Evolutionary conservation across 495 filamentous ascomycete genomes (phyloP).

Genomic region (Podospora pseudoanserina): DNA sequence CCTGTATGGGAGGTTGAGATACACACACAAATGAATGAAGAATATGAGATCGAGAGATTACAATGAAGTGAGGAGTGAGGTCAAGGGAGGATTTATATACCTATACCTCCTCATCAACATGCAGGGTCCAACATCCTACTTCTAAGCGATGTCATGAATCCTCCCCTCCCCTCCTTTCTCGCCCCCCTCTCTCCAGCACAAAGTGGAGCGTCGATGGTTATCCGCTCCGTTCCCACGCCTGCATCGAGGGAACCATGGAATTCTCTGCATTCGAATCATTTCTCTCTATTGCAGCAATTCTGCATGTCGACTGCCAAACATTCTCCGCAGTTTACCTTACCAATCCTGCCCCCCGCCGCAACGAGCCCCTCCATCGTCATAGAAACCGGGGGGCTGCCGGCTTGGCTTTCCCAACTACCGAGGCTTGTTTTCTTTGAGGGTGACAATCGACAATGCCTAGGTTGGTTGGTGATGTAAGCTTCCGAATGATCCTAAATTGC

Average conservation of each 20-base stretch:
- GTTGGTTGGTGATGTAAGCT: not conserved
- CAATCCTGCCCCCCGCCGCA: not conserved
- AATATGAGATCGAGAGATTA: not conserved
- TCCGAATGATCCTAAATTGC: not conserved
- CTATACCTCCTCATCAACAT: not conserved
- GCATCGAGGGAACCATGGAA: not conserved
- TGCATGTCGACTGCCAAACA: not conserved
- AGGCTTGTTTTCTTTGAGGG: not conserved
- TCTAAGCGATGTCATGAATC: not conserved
- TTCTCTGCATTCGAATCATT: not conserved
- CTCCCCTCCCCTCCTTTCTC: not conserved
- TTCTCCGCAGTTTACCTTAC: not conserved
- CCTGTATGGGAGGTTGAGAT: not conserved
- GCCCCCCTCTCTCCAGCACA: not conserved
- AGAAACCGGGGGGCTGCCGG: not conserved
- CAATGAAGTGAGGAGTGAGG: not conserved
- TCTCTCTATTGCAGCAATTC: not conserved
- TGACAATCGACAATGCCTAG: not conserved
- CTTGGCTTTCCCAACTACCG: not conserved
- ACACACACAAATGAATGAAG: not conserved
- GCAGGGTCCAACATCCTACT: not conserved
- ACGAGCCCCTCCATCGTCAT: not conserved
- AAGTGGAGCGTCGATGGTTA: not conserved
- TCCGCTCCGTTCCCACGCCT: not conserved
- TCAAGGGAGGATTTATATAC: not conserved